Conservation (phyloP, 2,329 filamentous ascomycete species). For the Penicillium olsonii region DNA sequence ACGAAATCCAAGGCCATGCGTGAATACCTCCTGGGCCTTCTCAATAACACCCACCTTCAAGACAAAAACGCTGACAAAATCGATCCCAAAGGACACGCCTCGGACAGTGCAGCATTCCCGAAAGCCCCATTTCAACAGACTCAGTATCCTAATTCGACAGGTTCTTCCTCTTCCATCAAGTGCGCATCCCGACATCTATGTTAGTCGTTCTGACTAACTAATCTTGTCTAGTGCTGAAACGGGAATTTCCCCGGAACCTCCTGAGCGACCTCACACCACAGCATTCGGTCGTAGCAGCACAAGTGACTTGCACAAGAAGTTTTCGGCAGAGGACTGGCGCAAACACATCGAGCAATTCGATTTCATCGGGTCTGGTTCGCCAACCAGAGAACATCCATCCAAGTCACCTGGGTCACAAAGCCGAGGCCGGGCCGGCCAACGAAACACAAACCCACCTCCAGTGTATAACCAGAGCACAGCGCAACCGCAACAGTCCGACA, state of each 20-base stretch:
- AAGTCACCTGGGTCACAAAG: slow-evolving; percentile 18
- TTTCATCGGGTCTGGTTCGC: slow-evolving; percentile 37
- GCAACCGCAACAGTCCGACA: slow-evolving; percentile 11
- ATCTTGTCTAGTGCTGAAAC: slow-evolving; percentile 10
- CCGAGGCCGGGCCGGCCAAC: slow-evolving; percentile 25
- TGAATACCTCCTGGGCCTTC: not conserved
- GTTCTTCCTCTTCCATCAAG: slow-evolving; percentile 16
- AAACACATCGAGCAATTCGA: slow-evolving; percentile 37
- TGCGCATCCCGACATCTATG: slow-evolving; percentile 1
- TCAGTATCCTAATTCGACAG: slow-evolving; percentile 10
- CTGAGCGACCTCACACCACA: slow-evolving; percentile 13
- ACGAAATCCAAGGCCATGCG: not conserved
- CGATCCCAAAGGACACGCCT: slow-evolving; percentile 33
- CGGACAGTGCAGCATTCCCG: slow-evolving; percentile 32
- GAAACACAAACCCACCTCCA: slow-evolving; percentile 21
- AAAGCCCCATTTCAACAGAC: slow-evolving; percentile 15
- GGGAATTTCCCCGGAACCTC: not conserved
- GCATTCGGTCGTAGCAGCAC: slow-evolving; percentile 37
- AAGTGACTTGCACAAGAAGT: slow-evolving; percentile 38
- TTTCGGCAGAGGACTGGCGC: slow-evolving; percentile 46
- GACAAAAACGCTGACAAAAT: slow-evolving; percentile 28
- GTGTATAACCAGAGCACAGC: slow-evolving; percentile 21
- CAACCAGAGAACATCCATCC: slow-evolving; percentile 23
- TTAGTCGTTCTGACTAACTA: not conserved
- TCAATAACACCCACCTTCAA: slow-evolving; percentile 4